phyloP scores from a whole-genome alignment of 2,329 filamentous ascomycete genomes.

The Pestalotiopsis sp. region DNA sequence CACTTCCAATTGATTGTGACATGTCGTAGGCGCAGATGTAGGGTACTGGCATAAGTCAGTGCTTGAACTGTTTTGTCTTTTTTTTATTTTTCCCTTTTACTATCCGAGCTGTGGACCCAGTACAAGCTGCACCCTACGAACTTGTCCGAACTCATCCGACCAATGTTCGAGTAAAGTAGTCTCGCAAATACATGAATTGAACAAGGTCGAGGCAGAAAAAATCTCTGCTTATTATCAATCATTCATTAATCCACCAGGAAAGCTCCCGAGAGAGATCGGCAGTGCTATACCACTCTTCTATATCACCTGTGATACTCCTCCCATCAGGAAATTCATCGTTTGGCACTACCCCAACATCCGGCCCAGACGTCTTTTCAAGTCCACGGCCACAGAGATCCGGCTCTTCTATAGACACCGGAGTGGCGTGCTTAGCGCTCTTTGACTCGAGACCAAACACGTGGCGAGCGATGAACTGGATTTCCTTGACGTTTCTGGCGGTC shows the following conservation, averaged over 20 bases:
- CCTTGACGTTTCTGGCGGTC: slow-evolving; percentile 35
- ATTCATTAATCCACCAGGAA: background rate
- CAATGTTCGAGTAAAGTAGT: too few species aligned
- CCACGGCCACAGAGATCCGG: background rate
- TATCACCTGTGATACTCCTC: background rate
- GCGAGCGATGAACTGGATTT: slow-evolving; percentile 42
- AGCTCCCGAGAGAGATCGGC: background rate
- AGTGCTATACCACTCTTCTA: background rate
- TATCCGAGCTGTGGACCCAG: too few species aligned
- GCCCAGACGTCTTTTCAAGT: background rate
- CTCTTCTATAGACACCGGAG: background rate
- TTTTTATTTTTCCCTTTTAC: too few species aligned
- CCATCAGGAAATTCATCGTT: background rate
- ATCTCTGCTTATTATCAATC: background rate
- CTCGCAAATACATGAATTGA: background rate
- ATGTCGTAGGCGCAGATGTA: too few species aligned
- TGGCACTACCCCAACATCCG: background rate
- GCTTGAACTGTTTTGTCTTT: too few species aligned
- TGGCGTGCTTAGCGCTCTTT: background rate
- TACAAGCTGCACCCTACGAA: too few species aligned
- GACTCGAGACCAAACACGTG: background rate
- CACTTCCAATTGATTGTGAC: too few species aligned
- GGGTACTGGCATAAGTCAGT: too few species aligned
- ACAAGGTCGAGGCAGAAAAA: background rate
- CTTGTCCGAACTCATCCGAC: too few species aligned